Evolutionary conservation across 2,329 filamentous ascomycete species (phyloP).

Genomic region (Dendryphion nanum): DNA sequence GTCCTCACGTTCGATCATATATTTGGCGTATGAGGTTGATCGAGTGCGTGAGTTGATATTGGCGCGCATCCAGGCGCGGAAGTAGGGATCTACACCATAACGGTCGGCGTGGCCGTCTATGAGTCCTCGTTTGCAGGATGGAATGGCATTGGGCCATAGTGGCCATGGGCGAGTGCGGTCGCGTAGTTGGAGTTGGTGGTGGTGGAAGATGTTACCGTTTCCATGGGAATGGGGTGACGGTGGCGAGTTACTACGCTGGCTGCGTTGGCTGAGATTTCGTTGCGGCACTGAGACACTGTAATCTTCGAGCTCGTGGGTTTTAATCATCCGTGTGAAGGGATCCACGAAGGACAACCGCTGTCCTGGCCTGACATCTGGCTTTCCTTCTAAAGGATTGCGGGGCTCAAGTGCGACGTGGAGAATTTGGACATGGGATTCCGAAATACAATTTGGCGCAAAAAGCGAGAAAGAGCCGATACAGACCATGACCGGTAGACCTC

Average conservation of each 20-base stretch:
- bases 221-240: not conserved
- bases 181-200: slow-evolving; percentile 11
- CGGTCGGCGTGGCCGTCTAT: slow-evolving; percentile 17
- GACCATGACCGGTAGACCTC: slow-evolving; percentile 21
- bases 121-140: slow-evolving; percentile 15
- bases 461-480: slow-evolving; percentile 23
- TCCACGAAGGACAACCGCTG: slow-evolving; percentile 13
- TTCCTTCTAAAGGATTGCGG: not conserved
- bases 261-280: slow-evolving; percentile 6
- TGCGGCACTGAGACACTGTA: not conserved
- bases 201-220: slow-evolving; percentile 3
- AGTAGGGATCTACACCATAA: slow-evolving; percentile 25
- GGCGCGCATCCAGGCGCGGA: slow-evolving; percentile 23
- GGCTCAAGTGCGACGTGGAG: slow-evolving; percentile 12
- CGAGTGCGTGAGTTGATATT: slow-evolving; percentile 20
- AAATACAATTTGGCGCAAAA: slow-evolving; percentile 20
- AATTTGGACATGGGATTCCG: slow-evolving; percentile 21
- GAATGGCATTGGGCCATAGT: slow-evolving; percentile 25
- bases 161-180: slow-evolving; percentile 20
- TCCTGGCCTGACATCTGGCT: not conserved
- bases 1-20: slow-evolving; percentile 23
- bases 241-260: not conserved
- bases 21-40: slow-evolving; percentile 21
- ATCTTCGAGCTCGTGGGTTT: not conserved
- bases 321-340: slow-evolving; percentile 7